Percentiles rank a stretch among this genome's conserved stretches.
These are phyloP conservation scores for Ascoidea asiatica DNA, from an alignment of 805 yeast species.

Conservation along the genomic window DNA sequence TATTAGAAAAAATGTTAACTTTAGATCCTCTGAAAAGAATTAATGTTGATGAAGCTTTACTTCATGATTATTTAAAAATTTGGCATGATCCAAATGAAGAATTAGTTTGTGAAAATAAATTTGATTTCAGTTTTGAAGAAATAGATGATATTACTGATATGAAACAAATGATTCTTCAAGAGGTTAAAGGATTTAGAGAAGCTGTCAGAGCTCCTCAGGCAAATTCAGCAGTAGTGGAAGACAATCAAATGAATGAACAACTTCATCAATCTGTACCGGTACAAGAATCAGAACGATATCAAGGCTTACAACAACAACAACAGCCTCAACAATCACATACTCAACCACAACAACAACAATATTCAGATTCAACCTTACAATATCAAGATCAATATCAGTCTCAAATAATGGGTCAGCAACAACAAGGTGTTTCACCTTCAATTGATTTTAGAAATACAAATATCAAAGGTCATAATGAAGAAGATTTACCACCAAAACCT, in stretches of 20 bases:
- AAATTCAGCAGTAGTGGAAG: conserved; percentile 11
- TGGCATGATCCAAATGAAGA: conserved; percentile 96
- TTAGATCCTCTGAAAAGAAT: conserved; percentile 78
- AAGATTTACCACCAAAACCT: conserved; percentile 39
- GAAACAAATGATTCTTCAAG: conserved; percentile 67
- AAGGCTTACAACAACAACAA: not conserved
- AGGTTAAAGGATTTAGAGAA: conserved; percentile 65
- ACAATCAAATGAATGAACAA: conserved; percentile 15
- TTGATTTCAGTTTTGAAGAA: conserved; percentile 80
- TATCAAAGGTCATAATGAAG: not conserved
- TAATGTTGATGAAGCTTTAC: conserved; percentile 76
- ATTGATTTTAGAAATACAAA: not conserved
- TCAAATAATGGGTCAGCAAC: not conserved
- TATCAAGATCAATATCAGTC: not conserved
- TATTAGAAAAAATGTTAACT: conserved; percentile 66
- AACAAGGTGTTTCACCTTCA: not conserved
- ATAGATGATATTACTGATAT: conserved; percentile 67
- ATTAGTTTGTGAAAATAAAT: conserved; percentile 65
- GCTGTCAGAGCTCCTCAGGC: conserved; percentile 66
- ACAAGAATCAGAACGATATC: not conserved
- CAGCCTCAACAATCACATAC: not conserved
- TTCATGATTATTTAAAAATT: conserved; percentile 74
- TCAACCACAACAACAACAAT: not conserved
- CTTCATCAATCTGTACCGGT: conserved; percentile 4
- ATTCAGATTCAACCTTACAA: too few species aligned